phyloP scores from a whole-genome alignment of 345 rosid genomes.

The Salix purpurea region DNA sequence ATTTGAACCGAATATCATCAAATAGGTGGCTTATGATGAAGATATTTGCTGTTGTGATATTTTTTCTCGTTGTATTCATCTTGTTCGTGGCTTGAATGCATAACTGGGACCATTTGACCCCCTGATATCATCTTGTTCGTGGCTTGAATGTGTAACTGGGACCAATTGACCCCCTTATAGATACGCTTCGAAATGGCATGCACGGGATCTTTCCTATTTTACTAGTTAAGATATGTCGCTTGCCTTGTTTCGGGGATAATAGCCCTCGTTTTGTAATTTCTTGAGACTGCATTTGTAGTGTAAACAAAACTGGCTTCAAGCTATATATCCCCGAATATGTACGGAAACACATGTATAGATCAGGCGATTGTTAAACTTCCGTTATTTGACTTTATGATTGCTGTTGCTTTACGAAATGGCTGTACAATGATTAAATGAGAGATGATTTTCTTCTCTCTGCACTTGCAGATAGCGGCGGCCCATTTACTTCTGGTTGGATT shows the following conservation, averaged over 20 bases:
- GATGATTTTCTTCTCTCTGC: not conserved
- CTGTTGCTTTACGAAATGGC: not conserved
- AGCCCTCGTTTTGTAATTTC: conserved; percentile 23
- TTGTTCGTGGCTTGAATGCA: conserved; percentile 62
- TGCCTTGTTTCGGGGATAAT: not conserved
- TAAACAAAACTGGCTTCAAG: not conserved
- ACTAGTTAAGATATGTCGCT: not conserved
- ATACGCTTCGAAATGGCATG: not conserved
- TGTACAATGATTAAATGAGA: not conserved
- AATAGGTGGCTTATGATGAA: conserved; percentile 94
- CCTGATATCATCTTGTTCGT: conserved; percentile 46
- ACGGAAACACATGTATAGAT: conserved; percentile 6
- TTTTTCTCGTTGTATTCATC: conserved; percentile 62
- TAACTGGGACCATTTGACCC: not conserved
- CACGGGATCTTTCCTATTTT: no score
- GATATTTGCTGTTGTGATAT: conserved; percentile 66
- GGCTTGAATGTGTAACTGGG: conserved; percentile 37
- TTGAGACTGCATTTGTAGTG: no score
- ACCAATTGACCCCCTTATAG: not conserved
- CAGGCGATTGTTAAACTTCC: not conserved
- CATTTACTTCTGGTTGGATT: not conserved
- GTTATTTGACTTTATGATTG: conserved; percentile 2
- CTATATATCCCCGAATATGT: not conserved
- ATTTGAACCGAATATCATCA: conserved; percentile 76
- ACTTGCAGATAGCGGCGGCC: not conserved